Percentiles rank a stretch among this genome's conserved stretches.
Conservation (phyloP, 2,329 filamentous ascomycete genomes). For the Chaetomium olivaceum region DNA sequence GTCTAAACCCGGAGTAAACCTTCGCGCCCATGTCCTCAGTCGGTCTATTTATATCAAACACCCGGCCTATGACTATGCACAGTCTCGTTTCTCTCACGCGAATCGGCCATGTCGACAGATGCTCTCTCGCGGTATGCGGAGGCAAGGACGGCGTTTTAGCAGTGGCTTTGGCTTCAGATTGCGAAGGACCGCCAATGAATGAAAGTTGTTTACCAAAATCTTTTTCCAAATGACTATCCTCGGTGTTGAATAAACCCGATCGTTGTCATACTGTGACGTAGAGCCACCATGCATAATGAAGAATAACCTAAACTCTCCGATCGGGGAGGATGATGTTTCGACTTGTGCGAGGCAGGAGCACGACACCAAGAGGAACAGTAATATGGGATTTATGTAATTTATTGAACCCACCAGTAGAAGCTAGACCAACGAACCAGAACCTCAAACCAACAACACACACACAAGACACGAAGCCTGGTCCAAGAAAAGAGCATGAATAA, state of each 20-base stretch:
- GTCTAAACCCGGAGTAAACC: conserved; percentile 16
- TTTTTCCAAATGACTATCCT: not conserved
- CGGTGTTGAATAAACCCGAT: not conserved
- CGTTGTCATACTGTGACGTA: not conserved
- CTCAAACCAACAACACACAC: conserved; percentile 10
- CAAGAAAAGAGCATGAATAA: conserved; percentile 26
- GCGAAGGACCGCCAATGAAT: not conserved
- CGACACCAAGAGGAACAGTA: not conserved
- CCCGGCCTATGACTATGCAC: not conserved
- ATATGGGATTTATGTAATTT: not conserved
- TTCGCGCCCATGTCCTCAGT: not conserved
- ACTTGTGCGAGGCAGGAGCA: too few species aligned
- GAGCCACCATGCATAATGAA: not conserved
- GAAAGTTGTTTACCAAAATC: not conserved
- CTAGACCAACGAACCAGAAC: conserved; percentile 10
- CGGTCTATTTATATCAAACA: not conserved
- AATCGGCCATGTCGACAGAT: not conserved
- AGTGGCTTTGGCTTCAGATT: not conserved
- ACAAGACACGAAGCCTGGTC: conserved; percentile 12
- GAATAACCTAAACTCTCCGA: too few species aligned
- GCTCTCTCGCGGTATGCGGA: not conserved
- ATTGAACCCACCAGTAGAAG: conserved; percentile 9
- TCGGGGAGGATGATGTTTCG: too few species aligned
- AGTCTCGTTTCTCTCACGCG: not conserved
- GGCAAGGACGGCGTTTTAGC: not conserved